A percentile compares a stretch with the other conserved stretches of the same genome.
These are phyloP conservation scores for Phlebiopsis flavidoalba DNA, from an alignment of 768 basidiomycete species.

Conservation along the genomic window DNA sequence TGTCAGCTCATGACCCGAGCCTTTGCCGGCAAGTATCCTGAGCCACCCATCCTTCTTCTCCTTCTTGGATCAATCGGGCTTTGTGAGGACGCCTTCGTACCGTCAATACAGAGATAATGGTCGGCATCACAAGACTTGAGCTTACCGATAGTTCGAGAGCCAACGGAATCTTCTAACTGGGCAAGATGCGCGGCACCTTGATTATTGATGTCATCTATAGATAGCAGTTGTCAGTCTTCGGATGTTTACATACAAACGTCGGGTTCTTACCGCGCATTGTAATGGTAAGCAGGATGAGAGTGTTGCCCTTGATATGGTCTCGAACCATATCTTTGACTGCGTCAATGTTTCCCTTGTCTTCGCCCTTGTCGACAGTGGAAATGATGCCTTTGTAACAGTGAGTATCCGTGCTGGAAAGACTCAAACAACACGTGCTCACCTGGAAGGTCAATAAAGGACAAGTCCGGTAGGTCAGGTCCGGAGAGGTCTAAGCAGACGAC, in stretches of 20 bases:
- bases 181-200: slow-evolving; percentile 68
- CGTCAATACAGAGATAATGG: neutral
- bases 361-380: slow-evolving; percentile 35
- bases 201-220: slow-evolving; percentile 68
- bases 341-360: slow-evolving; percentile 35
- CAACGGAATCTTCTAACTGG: slow-evolving; percentile 49
- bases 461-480: slow-evolving; percentile 24
- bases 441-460: slow-evolving; percentile 28
- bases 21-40: slow-evolving; percentile 36
- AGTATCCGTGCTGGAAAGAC: neutral
- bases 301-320: slow-evolving; percentile 54
- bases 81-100: slow-evolving; percentile 6
- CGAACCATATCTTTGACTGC: slow-evolving; percentile 52
- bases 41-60: slow-evolving; percentile 12
- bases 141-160: slow-evolving; percentile 62
- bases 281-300: slow-evolving; percentile 50
- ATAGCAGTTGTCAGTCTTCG: too few relatives aligned
- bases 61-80: slow-evolving; percentile 11
- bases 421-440: slow-evolving; percentile 12
- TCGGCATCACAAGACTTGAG: neutral
- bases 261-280: slow-evolving; percentile 50
- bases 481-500: slow-evolving; percentile 21
- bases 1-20: slow-evolving; percentile 31
- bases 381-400: slow-evolving; percentile 42
- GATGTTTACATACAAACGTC: slow-evolving; percentile 9